Evolutionary conservation across 306 rosid genomes (phyloP).

Genomic region (Phaseolus lunatus): DNA sequence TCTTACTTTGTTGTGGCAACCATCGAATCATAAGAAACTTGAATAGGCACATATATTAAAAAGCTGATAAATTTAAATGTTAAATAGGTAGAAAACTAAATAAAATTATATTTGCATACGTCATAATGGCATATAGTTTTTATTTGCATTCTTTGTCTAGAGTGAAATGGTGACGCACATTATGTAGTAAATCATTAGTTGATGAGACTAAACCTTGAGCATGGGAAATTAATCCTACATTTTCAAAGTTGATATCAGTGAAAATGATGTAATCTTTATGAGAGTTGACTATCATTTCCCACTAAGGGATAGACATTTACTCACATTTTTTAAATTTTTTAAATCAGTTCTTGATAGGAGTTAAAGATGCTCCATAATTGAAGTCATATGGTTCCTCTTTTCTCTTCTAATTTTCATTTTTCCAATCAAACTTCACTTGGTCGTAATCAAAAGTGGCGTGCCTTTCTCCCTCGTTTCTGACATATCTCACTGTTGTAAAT

Average conservation of each 20-base stretch:
- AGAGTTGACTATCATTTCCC: conserved; percentile 39
- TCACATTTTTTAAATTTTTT: not conserved
- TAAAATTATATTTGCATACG: not conserved
- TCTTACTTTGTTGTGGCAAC: too few species aligned
- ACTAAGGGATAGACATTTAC: conserved; percentile 25
- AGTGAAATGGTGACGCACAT: too few species aligned
- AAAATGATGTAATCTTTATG: conserved; percentile 46
- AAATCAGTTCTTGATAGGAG: conserved; percentile 25
- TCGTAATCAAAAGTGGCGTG: conserved; percentile 16
- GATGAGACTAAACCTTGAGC: conserved; percentile 16
- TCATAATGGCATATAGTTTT: too few species aligned
- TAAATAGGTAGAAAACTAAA: too few species aligned
- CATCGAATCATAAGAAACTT: too few species aligned
- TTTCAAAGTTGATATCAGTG: conserved; percentile 33
- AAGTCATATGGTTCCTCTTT: conserved; percentile 26
- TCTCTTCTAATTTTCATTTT: not conserved
- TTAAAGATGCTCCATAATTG: not conserved
- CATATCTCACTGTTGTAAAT: conserved; percentile 38
- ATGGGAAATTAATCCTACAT: not conserved
- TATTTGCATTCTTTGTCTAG: too few species aligned
- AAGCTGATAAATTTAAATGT: too few species aligned
- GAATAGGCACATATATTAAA: too few species aligned
- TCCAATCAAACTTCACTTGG: conserved; percentile 17
- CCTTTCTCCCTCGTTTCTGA: conserved; percentile 39
- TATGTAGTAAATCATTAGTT: not conserved